phyloP scores from a whole-genome alignment of 352 stramenopile genomes.

The Pythium apleroticum region DNA sequence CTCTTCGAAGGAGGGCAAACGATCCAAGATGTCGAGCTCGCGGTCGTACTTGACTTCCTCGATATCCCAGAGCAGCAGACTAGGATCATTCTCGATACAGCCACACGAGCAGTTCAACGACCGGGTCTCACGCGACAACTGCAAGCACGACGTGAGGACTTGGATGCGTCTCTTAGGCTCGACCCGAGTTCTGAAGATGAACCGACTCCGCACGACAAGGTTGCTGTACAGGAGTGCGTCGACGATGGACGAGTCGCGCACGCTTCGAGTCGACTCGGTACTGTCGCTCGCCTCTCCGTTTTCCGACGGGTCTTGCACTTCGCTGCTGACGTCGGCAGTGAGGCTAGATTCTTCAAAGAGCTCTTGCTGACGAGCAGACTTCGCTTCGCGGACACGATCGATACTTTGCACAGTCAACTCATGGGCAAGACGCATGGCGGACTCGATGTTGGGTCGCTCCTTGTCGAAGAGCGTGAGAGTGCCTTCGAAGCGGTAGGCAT shows the following conservation, averaged over 20 bases:
- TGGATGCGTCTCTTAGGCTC: constrained; percentile 71
- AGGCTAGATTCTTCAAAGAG: constrained; percentile 22
- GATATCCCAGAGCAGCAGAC: constrained; percentile 63
- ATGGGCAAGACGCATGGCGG: constrained; percentile 69
- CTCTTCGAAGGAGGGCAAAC: constrained; percentile 63
- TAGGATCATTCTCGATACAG: constrained; percentile 72
- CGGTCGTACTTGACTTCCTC: constrained; percentile 76
- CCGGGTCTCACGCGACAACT: constrained; percentile 64
- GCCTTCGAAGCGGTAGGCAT: constrained; percentile 75
- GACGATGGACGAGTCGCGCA: constrained; percentile 66
- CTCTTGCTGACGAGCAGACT: constrained; percentile 39
- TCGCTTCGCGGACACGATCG: constrained; percentile 60
- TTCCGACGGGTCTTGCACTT: not conserved
- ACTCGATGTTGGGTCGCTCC: constrained; percentile 81
- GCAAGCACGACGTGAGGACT: constrained; percentile 66
- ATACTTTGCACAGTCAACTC: constrained; percentile 77
- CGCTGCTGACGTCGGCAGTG: not conserved
- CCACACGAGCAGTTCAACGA: constrained; percentile 71
- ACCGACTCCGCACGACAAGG: constrained; percentile 72
- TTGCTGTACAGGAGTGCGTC: constrained; percentile 80
- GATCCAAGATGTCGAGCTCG: constrained; percentile 59
- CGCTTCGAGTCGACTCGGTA: constrained; percentile 14
- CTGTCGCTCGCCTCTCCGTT: constrained; percentile 7
- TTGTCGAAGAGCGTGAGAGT: constrained; percentile 73
- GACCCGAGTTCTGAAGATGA: constrained; percentile 77